A percentile compares a stretch with the other conserved stretches of the same genome.
Conservation (phyloP, 768 basidiomycete genomes). For the Daedaleopsis nitida region DNA sequence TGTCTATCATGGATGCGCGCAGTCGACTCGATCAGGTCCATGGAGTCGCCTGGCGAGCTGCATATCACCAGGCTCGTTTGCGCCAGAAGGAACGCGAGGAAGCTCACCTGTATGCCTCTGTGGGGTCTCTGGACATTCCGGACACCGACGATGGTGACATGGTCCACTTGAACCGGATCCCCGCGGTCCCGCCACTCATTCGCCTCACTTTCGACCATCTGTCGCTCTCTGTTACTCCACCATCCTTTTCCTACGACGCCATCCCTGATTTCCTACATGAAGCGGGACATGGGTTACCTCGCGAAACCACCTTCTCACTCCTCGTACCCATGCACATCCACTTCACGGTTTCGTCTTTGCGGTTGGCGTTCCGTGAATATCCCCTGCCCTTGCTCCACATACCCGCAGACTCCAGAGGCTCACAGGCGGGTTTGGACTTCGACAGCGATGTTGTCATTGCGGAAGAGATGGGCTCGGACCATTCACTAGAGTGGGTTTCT, state of each 20-base stretch:
- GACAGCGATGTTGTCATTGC: constrained; percentile 81
- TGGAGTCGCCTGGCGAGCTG: constrained; percentile 64
- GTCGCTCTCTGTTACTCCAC: constrained; percentile 53
- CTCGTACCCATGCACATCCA: constrained; percentile 82
- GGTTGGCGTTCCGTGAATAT: constrained; percentile 79
- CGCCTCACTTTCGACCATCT: constrained; percentile 65
- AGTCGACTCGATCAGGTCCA: constrained; percentile 68
- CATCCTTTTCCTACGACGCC: constrained; percentile 56
- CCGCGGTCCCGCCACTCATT: constrained; percentile 64
- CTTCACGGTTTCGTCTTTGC: constrained; percentile 62
- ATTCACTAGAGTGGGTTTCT: constrained; percentile 71
- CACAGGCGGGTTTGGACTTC: constrained; percentile 56
- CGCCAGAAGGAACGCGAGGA: constrained; percentile 36
- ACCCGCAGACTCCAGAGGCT: constrained; percentile 46
- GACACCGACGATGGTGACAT: constrained; percentile 42
- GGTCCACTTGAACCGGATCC: constrained; percentile 39
- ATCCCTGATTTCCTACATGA: constrained; percentile 66
- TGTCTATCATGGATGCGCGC: constrained; percentile 73
- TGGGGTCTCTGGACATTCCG: constrained; percentile 8
- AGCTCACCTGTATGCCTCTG: constrained; percentile 3
- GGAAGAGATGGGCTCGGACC: constrained; percentile 76
- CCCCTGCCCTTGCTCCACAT: constrained; percentile 84
- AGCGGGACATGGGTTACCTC: constrained; percentile 69
- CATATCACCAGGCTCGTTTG: constrained; percentile 42
- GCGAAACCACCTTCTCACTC: constrained; percentile 71